Base-by-base conservation (phyloP, 2,329 filamentous ascomycete species). In the Balansia obtecta region DNA sequence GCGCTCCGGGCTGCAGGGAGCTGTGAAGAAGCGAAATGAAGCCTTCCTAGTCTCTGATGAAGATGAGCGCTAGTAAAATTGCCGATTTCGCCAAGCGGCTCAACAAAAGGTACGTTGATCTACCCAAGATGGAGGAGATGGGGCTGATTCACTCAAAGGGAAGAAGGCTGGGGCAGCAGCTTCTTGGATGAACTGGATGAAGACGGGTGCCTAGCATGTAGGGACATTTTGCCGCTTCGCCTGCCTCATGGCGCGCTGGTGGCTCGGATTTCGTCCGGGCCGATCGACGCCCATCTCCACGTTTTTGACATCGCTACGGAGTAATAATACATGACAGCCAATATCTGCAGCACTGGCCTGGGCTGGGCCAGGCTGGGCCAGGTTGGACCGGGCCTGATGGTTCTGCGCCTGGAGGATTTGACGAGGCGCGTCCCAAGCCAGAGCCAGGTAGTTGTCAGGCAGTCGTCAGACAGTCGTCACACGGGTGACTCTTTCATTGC, bases 251-350 rank as follows among this genome's bases (percentile, higher is more conserved):
- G 15, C 7, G 34, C 18, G 39, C 43, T 20, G 40, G 30, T 37
- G 37, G 49, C 49, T 46, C 43, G 49, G 49, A 46, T 42, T 47
- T 46, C 16, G 44, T 46, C 43, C 44, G 44, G 37, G 27, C 49
- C 30, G 34, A 47, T 50, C 37, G 43, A 20, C 37, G 43, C 15
- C 10, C 15, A 37, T 37, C 34, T 37, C 34, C 34, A 37, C 15
- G 34, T 2, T 3, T 37, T 37, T 37, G 34, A 12, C 15, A 12
- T 37, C 34, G 15, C 34, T 37, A 37, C 27, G 27, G 27, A 27
- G 27, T 27, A 27, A 27, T 27, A 27, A 27, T 27, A 27, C 27
- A 22, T 4, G 4, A 22, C 2, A 22, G n/a, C 20, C 10, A 27
- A 22, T 12, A n/a, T 15, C 12, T 44, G 12, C 4, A n/a, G n/a